phyloP scores from a whole-genome alignment of 345 rosid species.

The Bruguiera parviflora region DNA sequence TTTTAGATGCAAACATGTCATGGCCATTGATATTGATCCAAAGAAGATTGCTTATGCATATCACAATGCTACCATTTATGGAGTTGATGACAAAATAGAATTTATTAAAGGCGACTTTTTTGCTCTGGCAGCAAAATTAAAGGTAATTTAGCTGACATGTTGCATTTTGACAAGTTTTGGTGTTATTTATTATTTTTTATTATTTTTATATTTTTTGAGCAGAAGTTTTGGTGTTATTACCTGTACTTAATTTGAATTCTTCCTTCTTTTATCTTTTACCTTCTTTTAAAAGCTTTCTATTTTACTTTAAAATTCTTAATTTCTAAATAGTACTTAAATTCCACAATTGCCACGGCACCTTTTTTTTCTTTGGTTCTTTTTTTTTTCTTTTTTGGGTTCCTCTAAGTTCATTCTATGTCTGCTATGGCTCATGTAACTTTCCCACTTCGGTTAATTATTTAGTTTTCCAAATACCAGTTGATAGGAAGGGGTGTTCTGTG shows the following conservation, averaged over 20 bases:
- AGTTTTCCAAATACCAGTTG: too few relatives aligned
- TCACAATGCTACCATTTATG: slow-evolving; percentile 82
- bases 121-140: slow-evolving; percentile 58
- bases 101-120: slow-evolving; percentile 77
- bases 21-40: slow-evolving; percentile 79
- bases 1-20: slow-evolving; percentile 67
- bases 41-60: slow-evolving; percentile 70
- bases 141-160: slow-evolving; percentile 40
- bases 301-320: background rate
- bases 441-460: too few relatives aligned
- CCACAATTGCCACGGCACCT: background rate
- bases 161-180: background rate
- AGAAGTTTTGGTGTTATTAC: background rate
- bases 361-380: background rate
- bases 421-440: background rate
- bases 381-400: slow-evolving; percentile 6
- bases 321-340: background rate
- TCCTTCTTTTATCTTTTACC: background rate
- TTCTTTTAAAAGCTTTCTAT: background rate
- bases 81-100: slow-evolving; percentile 70
- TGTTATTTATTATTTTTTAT: background rate
- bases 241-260: background rate
- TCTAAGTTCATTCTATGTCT: background rate
- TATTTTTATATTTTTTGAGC: too few relatives aligned
- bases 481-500: too few relatives aligned